Conservation (phyloP, 176 grass and related monocot species). For the Triticum turgidum region DNA sequence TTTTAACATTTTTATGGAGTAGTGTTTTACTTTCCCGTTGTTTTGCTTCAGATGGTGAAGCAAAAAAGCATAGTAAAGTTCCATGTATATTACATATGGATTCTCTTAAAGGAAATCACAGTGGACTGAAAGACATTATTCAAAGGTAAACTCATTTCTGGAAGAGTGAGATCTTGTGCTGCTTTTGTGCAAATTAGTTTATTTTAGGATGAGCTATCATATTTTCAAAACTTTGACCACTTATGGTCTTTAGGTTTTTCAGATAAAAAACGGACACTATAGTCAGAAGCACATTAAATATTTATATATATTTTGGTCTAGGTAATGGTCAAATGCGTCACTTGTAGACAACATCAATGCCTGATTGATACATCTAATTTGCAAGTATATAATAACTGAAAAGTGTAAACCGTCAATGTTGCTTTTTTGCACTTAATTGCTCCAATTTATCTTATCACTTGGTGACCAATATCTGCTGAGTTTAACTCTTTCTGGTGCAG, state of each 20-base stretch:
- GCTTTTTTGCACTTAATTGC: neutral
- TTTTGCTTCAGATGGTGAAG: constrained; percentile 56
- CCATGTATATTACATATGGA: constrained; percentile 99
- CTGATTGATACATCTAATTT: constrained; percentile 13
- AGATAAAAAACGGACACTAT: neutral
- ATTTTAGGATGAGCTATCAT: neutral
- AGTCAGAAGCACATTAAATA: neutral
- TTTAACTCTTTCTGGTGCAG: constrained; percentile 44
- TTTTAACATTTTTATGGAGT: constrained; percentile 13
- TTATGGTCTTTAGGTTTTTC: neutral
- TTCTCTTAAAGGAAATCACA: constrained; percentile 97
- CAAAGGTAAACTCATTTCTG: constrained; percentile 66
- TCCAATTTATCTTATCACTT: constrained; percentile 13
- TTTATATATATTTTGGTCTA: neutral
- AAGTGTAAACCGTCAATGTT: neutral
- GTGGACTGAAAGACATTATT: constrained; percentile 90
- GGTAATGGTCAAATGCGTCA: neutral
- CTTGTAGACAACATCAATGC: neutral
- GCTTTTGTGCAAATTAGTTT: neutral
- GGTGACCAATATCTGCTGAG: constrained; percentile 17
- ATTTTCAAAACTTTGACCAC: neutral
- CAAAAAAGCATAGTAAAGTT: constrained; percentile 46
- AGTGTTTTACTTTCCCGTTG: constrained; percentile 21
- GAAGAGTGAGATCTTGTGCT: neutral
- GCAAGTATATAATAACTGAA: neutral